phyloP scores from a whole-genome alignment of 805 yeast species.

The Kazachstania taianensis region DNA sequence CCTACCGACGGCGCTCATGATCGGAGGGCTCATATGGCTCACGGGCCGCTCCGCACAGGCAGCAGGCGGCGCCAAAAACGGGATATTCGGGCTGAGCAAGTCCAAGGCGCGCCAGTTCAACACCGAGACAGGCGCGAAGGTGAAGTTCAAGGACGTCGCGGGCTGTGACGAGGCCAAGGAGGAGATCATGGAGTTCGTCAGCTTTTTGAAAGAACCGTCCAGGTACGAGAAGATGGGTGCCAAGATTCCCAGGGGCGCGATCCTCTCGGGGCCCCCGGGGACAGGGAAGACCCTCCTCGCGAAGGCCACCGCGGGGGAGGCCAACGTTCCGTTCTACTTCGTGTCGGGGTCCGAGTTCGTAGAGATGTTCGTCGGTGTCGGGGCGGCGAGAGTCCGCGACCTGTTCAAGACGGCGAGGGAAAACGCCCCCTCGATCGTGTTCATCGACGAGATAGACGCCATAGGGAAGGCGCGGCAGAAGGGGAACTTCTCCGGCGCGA shows the following conservation, averaged over 20 bases:
- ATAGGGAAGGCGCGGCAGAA: slow-evolving; percentile 88
- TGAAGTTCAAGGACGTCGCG: slow-evolving; percentile 88
- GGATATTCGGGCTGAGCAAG: slow-evolving; percentile 83
- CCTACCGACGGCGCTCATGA: slow-evolving; percentile 78
- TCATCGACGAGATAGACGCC: slow-evolving; percentile 98
- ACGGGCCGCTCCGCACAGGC: slow-evolving; percentile 49
- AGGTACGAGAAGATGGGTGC: slow-evolving; percentile 93
- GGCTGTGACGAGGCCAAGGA: slow-evolving; percentile 96
- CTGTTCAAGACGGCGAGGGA: slow-evolving; percentile 85
- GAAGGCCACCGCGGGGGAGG: slow-evolving; percentile 98
- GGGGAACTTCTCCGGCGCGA: slow-evolving; percentile 63
- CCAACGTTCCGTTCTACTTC: slow-evolving; percentile 91
- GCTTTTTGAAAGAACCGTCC: slow-evolving; percentile 79
- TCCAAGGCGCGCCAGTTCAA: slow-evolving; percentile 87
- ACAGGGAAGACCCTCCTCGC: slow-evolving; percentile 97
- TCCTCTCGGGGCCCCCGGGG: slow-evolving; percentile 97
- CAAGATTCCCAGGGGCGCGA: slow-evolving; percentile 96
- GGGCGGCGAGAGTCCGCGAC: slow-evolving; percentile 96
- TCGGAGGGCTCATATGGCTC: slow-evolving; percentile 82
- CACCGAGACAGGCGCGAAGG: slow-evolving; percentile 81
- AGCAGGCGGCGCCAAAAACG: slow-evolving; percentile 49
- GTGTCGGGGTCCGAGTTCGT: slow-evolving; percentile 97
- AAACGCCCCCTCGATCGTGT: slow-evolving; percentile 91
- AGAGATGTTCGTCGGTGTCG: slow-evolving; percentile 98
- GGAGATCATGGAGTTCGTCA: slow-evolving; percentile 96